Conservation (phyloP, 225 moss, liverwort and hornwort genomes). For the Takakia lepidozioides region DNA sequence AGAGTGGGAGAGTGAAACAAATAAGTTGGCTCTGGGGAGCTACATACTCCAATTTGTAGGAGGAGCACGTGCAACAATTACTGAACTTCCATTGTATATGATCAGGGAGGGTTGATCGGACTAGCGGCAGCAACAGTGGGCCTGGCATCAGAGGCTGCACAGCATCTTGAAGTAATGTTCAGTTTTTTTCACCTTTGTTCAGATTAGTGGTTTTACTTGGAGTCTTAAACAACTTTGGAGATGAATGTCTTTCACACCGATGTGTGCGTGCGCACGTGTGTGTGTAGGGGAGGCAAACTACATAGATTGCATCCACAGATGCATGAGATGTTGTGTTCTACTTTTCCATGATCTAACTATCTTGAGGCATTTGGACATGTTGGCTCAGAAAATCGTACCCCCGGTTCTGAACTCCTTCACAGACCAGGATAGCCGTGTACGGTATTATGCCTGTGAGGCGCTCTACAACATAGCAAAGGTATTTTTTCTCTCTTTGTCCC, state of each 20-base stretch:
- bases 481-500: no score
- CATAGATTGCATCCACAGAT: no score
- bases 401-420: constrained; percentile 38
- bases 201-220: no score
- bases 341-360: no score
- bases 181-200: no score
- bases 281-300: no score
- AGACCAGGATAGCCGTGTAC: constrained; percentile 49
- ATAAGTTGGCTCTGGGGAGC: no score
- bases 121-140: constrained; percentile 50
- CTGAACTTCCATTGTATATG: not conserved
- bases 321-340: no score
- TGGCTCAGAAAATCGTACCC: constrained; percentile 44
- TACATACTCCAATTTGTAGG: no score
- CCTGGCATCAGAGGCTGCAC: constrained; percentile 39
- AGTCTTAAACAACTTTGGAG: no score
- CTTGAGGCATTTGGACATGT: not conserved
- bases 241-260: not conserved
- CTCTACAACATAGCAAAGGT: constrained; percentile 58
- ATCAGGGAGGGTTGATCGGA: constrained; percentile 47
- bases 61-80: no score
- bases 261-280: constrained; percentile 4
- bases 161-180: constrained; percentile 31
- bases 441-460: constrained; percentile 57
- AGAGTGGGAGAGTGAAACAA: not conserved